Base-by-base conservation (phyloP, 345 rosid genomes). In the Citrus unshiu region DNA sequence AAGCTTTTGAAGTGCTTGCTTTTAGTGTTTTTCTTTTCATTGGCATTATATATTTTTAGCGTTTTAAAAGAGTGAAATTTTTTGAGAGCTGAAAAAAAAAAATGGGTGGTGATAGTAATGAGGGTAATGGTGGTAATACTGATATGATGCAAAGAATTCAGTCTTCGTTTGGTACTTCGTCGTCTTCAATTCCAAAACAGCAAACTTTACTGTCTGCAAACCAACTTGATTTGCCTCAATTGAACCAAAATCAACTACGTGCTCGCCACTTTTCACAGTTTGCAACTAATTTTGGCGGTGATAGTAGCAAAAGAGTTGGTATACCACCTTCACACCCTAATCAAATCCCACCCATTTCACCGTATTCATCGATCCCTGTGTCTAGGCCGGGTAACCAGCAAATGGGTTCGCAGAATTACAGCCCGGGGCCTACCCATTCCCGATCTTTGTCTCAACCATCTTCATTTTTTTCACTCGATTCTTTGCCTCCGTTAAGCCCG, bases 281-380 rank as follows among this genome's bases (percentile, higher is more conserved):
- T 70, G 73, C 88, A 2, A 87, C 86, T 25, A 85, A 81, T 79
- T 88, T 79, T 72, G 73, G 78, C 29, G 81, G 77, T 76, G 93
- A 88, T 46, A 40, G 72, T 77, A 70, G 68, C 64, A 93, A 86
- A 81, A 90, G 94, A 86, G 85, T 78, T 25, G 97, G 97, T 19
- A 90, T 93, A 7, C 98, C 99, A 61, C 99, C 98, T 22, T 90
- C 98, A 3, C 95, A 90, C 77, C 97, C 97, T 9, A 89, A 84
- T 84, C 93, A 89, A 80, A 87, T 92, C 85, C 94, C 98, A 35
- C 98, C 97, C 58, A 86, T 95, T 79, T 93, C 98, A 0, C 99
- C 97, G 0, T 92, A 82, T 79, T 93, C 99, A 35, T 93, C 92
- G 94, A 91, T 93, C 92, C 95, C 92, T 5, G 85, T 71, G 80